phyloP scores from a whole-genome alignment of 176 grass and related monocot genomes.

The Zizania latifolia region DNA sequence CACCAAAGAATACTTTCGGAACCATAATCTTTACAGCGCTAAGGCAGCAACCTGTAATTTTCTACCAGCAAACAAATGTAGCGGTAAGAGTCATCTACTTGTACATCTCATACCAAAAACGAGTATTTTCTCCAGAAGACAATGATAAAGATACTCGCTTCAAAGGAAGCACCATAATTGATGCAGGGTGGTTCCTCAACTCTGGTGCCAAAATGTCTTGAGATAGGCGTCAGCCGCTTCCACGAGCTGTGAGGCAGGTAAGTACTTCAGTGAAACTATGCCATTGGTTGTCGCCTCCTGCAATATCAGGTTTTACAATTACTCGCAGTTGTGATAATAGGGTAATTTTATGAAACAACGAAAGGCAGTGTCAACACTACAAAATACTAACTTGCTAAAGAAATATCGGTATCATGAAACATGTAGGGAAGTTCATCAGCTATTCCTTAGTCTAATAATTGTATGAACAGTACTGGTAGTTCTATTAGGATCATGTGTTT shows the following conservation, averaged over 20 bases:
- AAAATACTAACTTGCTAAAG: not conserved
- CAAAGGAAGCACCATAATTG: constrained; percentile 28
- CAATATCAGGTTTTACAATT: constrained; percentile 22
- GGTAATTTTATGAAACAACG: not conserved
- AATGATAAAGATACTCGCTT: constrained; percentile 11
- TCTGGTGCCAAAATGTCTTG: constrained; percentile 41
- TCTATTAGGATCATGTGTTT: not conserved
- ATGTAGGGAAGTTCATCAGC: not conserved
- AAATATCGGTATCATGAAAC: not conserved
- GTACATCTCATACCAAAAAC: constrained; percentile 46
- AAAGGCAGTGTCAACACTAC: not conserved
- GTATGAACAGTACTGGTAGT: not conserved
- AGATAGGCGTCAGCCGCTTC: constrained; percentile 21
- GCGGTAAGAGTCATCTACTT: constrained; percentile 11
- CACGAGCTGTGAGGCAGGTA: constrained; percentile 15
- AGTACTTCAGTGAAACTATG: constrained; percentile 48
- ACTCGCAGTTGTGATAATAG: not conserved
- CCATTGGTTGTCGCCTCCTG: constrained; percentile 85
- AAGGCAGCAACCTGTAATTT: constrained; percentile 12
- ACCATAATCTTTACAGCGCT: constrained; percentile 3
- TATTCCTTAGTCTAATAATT: not conserved
- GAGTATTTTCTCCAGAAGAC: constrained; percentile 15
- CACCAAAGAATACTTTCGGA: not conserved
- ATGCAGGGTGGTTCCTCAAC: constrained; percentile 10
- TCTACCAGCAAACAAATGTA: constrained; percentile 19